Percentiles rank a stretch among this genome's conserved stretches.
Evolutionary conservation across 352 stramenopile species (phyloP).

Genomic region (Blastocystis sp.): DNA sequence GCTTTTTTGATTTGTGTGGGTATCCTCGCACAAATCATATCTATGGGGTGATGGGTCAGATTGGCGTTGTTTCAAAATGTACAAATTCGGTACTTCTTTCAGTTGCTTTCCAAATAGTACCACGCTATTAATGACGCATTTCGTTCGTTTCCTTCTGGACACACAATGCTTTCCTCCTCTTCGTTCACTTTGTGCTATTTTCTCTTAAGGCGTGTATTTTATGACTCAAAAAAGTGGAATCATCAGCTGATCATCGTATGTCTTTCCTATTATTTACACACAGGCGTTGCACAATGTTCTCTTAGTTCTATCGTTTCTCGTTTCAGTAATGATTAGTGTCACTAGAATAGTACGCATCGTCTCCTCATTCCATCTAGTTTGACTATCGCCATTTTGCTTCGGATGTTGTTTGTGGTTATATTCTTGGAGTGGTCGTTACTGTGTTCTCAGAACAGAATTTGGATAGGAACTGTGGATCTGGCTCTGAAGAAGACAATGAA

Average conservation of each 20-base stretch:
- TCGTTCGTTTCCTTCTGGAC: constrained; percentile 39
- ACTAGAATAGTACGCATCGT: not conserved
- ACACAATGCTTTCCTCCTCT: not conserved
- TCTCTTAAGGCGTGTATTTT: not conserved
- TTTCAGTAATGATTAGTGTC: not conserved
- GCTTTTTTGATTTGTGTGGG: constrained; percentile 53
- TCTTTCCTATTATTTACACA: not conserved
- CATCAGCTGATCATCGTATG: not conserved
- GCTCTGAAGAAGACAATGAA: not conserved
- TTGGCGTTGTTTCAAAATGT: constrained; percentile 30
- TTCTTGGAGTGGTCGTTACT: not conserved
- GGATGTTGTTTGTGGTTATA: constrained; percentile 2
- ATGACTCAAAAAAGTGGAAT: not conserved
- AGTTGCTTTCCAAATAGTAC: not conserved
- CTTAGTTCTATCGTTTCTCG: not conserved
- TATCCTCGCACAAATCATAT: not conserved
- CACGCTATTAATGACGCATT: not conserved
- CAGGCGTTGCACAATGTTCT: not conserved
- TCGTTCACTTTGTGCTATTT: not conserved
- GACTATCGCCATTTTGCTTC: constrained; percentile 25
- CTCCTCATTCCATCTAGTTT: not conserved
- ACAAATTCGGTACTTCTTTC: not conserved
- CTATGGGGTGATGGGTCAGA: not conserved
- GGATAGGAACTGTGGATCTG: not conserved
- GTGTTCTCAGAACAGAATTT: not conserved